Evolutionary conservation across 2,329 filamentous ascomycete genomes (phyloP).

Genomic region (Trichoderma lentiforme): DNA sequence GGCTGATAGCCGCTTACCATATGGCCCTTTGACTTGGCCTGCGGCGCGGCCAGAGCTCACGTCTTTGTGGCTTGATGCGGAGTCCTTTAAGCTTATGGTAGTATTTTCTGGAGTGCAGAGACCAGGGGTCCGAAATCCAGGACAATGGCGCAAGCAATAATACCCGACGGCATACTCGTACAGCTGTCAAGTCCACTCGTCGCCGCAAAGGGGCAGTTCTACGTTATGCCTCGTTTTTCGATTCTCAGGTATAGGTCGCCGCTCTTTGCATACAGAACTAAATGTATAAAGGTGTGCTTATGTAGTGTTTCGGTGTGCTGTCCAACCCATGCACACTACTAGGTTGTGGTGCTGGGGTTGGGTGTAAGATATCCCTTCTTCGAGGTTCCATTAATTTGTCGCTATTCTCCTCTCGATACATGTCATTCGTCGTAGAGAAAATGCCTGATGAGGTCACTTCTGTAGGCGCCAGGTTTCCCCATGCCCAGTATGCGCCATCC

Average conservation of each 20-base stretch:
- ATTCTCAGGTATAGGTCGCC: neutral
- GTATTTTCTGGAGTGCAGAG: conserved; percentile 13
- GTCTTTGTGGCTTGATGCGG: neutral
- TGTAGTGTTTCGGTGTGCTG: neutral
- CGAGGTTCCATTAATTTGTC: neutral
- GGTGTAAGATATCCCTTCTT: neutral
- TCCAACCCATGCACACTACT: neutral
- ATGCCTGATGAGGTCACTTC: neutral
- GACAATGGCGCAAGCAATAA: neutral
- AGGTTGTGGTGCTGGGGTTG: neutral
- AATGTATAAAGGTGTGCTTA: neutral
- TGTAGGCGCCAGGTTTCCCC: neutral
- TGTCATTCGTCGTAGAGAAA: neutral
- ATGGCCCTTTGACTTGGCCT: neutral
- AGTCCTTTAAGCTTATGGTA: conserved; percentile 7
- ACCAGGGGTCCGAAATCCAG: neutral
- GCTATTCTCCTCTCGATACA: neutral
- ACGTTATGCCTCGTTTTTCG: neutral
- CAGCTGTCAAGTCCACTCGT: neutral
- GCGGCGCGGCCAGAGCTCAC: neutral
- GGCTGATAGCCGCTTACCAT: neutral
- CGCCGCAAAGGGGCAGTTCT: too few relatives aligned
- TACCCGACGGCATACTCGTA: conserved; percentile 1
- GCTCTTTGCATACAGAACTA: neutral
- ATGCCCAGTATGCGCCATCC: neutral